Base-by-base conservation (phyloP, 1,284 basidiomycete genomes). In the Apiotrichum veenhuisii region DNA sequence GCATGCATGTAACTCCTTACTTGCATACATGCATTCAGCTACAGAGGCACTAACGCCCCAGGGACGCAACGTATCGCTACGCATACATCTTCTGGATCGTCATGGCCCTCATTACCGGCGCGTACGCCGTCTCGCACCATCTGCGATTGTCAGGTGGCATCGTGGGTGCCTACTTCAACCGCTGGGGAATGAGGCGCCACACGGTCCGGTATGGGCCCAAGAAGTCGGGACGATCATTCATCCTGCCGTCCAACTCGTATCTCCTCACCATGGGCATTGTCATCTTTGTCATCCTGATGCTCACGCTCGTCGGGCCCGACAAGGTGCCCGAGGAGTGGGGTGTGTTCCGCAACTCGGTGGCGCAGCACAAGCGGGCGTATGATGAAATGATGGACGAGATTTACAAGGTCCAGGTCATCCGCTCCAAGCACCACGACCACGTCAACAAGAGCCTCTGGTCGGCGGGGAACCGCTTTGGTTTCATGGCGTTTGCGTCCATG, bases 391-490 rank as follows among this genome's bases (percentile, higher is more conserved):
- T 30, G 30, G 30, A 5, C 7, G 30, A 30, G 7, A 30, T 50
- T 54, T 15, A 57, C 59, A 51, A 54, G 63, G 10, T 61, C 61
- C 30, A 48, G 33, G 30, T 48, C 20, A 48, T 48, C 20, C 30
- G 46, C n/a, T 5, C 59, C 61, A 4, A 66, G 63, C 14, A 59
- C 64, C 25, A 68, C 60, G 56, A 81, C 84, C 2, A 77, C 82
- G 63, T 84, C 85, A 73, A 83, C 84, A 89, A 89, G 71, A 82
- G 85, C 1, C 85, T 84, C 78, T 93, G 91, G 91, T 87, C 88
- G 0, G 79, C 84, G 0, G 87, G 86, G 15, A 84, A 83, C 33
- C 80, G 90, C 25, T 83, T 85, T 11, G 90, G 90, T 1, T 80
- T 87, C 58, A 85, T 91, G 56, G 84, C 87, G 5, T 91, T 89